Evolutionary conservation across 1,284 basidiomycete species (phyloP).

Genomic region (Clitocybe nebularis): DNA sequence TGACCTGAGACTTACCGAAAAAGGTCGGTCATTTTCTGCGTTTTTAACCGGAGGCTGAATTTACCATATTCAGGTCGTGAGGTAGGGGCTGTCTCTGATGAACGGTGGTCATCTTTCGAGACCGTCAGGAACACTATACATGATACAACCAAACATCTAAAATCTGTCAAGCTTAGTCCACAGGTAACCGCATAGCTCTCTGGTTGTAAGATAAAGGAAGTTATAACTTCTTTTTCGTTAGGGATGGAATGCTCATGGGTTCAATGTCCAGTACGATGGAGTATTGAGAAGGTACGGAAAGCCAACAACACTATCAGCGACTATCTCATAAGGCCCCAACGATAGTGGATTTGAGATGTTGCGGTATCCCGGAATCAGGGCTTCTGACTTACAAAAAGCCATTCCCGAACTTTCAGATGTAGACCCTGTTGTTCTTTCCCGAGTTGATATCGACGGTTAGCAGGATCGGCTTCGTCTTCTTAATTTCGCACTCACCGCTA

Average conservation of each 20-base stretch:
- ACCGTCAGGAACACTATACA: constrained; percentile 47
- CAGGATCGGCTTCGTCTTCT: background rate
- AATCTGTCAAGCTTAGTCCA: constrained; percentile 48
- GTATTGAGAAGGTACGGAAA: constrained; percentile 53
- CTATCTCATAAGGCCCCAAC: no score
- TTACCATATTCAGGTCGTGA: constrained; percentile 36
- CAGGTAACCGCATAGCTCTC: constrained; percentile 38
- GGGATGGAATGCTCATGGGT: constrained; percentile 58
- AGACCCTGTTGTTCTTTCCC: constrained; percentile 49
- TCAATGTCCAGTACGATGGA: constrained; percentile 58
- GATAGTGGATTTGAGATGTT: constrained; percentile 78
- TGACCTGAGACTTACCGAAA: constrained; percentile 74
- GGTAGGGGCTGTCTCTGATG: constrained; percentile 59
- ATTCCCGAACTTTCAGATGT: constrained; percentile 56
- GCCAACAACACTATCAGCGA: no score
- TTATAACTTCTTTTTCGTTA: constrained; percentile 22
- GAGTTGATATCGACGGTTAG: constrained; percentile 72
- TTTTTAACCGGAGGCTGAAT: background rate
- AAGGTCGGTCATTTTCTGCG: constrained; percentile 41
- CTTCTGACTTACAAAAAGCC: constrained; percentile 39
- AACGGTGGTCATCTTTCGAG: constrained; percentile 57
- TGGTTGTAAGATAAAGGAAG: background rate
- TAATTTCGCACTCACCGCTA: background rate
- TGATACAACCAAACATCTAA: constrained; percentile 47
- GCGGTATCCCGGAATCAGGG: constrained; percentile 55